Percentiles rank a stretch among this genome's conserved stretches.
Evolutionary conservation across 2,329 filamentous ascomycete genomes (phyloP).

Genomic region (Talaromyces verruculosus): DNA sequence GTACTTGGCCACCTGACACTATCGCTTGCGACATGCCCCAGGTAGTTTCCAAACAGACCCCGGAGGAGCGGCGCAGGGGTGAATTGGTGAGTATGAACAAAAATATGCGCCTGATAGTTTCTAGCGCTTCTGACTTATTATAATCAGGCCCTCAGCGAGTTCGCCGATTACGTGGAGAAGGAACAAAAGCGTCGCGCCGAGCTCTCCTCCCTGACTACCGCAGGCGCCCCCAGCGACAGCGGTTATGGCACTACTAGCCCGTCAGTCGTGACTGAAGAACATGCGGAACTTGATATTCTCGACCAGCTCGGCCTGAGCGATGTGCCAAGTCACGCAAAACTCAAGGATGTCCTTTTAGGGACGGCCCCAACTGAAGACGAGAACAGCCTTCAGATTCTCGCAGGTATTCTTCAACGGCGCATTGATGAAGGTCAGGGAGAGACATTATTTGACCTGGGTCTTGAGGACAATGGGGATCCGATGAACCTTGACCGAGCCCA

Average conservation of each 20-base stretch:
- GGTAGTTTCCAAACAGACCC: conserved; percentile 58
- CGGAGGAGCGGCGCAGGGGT: conserved; percentile 79
- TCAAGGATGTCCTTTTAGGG: conserved; percentile 73
- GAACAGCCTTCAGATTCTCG: conserved; percentile 62
- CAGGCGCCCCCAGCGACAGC: conserved; percentile 42
- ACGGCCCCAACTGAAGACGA: conserved; percentile 53
- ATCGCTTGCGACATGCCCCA: conserved; percentile 35
- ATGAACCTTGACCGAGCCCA: conserved; percentile 74
- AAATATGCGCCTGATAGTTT: neutral
- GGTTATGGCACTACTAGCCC: conserved; percentile 41
- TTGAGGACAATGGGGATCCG: conserved; percentile 83
- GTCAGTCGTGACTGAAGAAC: conserved; percentile 57
- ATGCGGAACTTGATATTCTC: conserved; percentile 87
- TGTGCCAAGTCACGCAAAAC: conserved; percentile 59
- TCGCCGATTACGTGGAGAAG: conserved; percentile 95
- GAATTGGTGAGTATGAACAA: conserved; percentile 66
- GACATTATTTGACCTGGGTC: conserved; percentile 84
- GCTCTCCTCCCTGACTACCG: conserved; percentile 36
- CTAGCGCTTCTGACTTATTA: neutral
- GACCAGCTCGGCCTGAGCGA: conserved; percentile 76
- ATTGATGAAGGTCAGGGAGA: conserved; percentile 84
- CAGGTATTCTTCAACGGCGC: conserved; percentile 64
- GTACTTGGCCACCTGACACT: conserved; percentile 17
- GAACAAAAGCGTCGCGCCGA: conserved; percentile 65
- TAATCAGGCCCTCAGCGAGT: conserved; percentile 78